Evolutionary conservation across 257 asterid genomes (phyloP).

Genomic region (Solanum gracilifrons): DNA sequence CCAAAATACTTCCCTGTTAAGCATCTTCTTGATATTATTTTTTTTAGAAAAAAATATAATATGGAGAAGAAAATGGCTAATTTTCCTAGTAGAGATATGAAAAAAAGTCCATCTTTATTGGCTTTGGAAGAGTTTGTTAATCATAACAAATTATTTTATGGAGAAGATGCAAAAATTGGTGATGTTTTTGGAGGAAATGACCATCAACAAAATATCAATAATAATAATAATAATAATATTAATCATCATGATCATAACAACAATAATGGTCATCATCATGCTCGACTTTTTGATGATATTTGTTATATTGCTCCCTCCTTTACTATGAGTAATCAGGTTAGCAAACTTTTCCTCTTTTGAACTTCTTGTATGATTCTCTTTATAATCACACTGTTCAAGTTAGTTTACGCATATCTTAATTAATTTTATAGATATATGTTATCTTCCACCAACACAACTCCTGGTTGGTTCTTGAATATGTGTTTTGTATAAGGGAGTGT

Average conservation of each 20-base stretch:
- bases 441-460: neutral
- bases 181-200: neutral
- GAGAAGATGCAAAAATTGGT: constrained; percentile 4
- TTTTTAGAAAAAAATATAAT: neutral
- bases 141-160: constrained; percentile 6
- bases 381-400: no score
- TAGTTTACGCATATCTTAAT: neutral
- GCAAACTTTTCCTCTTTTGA: neutral
- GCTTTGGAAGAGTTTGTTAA: constrained; percentile 37
- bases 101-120: constrained; percentile 46
- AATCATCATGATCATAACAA: neutral
- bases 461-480: neutral
- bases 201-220: neutral
- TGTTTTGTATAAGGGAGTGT: neutral
- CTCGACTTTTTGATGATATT: neutral
- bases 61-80: constrained; percentile 17
- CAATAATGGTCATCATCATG: neutral
- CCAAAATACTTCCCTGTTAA: constrained; percentile 11
- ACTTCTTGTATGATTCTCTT: neutral
- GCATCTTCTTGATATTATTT: neutral
- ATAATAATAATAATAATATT: neutral
- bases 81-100: constrained; percentile 28
- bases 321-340: constrained; percentile 1
- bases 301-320: neutral
- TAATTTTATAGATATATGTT: neutral